Percentiles rank a stretch among this genome's conserved stretches.
Evolutionary conservation across 1,284 basidiomycete genomes (phyloP).

Genomic region (Neolentinus lepideus): DNA sequence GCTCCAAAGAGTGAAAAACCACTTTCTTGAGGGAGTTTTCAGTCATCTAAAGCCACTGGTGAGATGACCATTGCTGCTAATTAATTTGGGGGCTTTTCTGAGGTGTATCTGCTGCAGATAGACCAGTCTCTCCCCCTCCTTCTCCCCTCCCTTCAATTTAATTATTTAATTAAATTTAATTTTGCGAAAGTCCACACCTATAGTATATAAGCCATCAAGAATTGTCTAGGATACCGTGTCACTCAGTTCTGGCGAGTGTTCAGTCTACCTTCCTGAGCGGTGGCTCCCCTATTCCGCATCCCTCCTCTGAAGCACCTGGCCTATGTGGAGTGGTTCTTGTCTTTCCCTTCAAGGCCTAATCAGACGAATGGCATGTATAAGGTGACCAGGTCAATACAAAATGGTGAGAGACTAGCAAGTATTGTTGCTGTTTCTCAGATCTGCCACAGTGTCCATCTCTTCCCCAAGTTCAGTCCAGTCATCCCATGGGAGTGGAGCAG

Average conservation of each 20-base stretch:
- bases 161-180: too few relatives aligned
- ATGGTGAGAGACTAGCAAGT: constrained; percentile 14
- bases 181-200: neutral
- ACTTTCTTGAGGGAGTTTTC: too few relatives aligned
- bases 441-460: constrained; percentile 21
- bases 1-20: too few relatives aligned
- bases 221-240: constrained; percentile 19
- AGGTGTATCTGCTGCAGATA: too few relatives aligned
- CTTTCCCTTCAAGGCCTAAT: constrained; percentile 12
- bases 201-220: too few relatives aligned
- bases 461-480: constrained; percentile 17
- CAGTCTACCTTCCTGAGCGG: constrained; percentile 12
- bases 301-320: neutral
- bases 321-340: constrained; percentile 20
- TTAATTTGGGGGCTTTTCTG: too few relatives aligned
- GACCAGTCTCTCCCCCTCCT: too few relatives aligned
- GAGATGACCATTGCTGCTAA: too few relatives aligned
- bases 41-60: too few relatives aligned
- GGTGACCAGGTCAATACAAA: constrained; percentile 9
- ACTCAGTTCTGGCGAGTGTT: constrained; percentile 17
- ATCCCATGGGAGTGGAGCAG: constrained; percentile 23
- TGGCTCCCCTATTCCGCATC: constrained; percentile 8
- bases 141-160: too few relatives aligned
- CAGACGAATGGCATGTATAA: constrained; percentile 15
- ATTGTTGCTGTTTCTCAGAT: constrained; percentile 19